A percentile compares a stretch with the other conserved stretches of the same genome.
phyloP scores from a whole-genome alignment of 2,329 filamentous ascomycete species.

The Venturia nashicola region DNA sequence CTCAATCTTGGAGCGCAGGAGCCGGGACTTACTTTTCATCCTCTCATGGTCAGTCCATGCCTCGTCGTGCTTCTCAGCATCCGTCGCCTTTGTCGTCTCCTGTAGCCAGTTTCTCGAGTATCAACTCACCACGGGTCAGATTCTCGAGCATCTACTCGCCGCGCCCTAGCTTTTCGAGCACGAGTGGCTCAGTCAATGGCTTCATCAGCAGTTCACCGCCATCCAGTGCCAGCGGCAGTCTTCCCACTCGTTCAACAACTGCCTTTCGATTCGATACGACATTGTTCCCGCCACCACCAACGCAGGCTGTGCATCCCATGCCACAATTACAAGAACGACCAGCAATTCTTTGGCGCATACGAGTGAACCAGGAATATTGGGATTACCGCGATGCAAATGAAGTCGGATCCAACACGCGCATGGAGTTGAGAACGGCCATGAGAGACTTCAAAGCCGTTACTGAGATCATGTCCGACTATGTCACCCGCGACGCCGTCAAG shows the following conservation, averaged over 20 bases:
- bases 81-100: slow-evolving; percentile 2
- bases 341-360: slow-evolving; percentile 7
- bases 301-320: not conserved
- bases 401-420: slow-evolving; percentile 4
- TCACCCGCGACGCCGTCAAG: slow-evolving; percentile 5
- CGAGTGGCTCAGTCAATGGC: not conserved
- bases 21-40: slow-evolving; percentile 2
- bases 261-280: not conserved
- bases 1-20: slow-evolving; percentile 7
- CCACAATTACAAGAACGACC: not conserved
- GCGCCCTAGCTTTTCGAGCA: not conserved
- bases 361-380: slow-evolving; percentile 8
- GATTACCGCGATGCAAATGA: slow-evolving; percentile 4
- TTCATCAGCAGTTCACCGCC: not conserved
- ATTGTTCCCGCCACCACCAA: not conserved
- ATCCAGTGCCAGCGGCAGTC: not conserved
- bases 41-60: not conserved
- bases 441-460: slow-evolving; percentile 3
- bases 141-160: not conserved
- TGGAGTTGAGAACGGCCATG: not conserved
- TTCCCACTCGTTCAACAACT: not conserved
- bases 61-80: not conserved
- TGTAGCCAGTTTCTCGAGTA: not conserved
- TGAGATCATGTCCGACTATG: slow-evolving; percentile 8
- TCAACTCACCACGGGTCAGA: not conserved